Evolutionary conservation across 2,329 filamentous ascomycete species (phyloP), one percentile per base, ranked within the genome.

Genomic region (Fusarium verticillioides): DNA sequence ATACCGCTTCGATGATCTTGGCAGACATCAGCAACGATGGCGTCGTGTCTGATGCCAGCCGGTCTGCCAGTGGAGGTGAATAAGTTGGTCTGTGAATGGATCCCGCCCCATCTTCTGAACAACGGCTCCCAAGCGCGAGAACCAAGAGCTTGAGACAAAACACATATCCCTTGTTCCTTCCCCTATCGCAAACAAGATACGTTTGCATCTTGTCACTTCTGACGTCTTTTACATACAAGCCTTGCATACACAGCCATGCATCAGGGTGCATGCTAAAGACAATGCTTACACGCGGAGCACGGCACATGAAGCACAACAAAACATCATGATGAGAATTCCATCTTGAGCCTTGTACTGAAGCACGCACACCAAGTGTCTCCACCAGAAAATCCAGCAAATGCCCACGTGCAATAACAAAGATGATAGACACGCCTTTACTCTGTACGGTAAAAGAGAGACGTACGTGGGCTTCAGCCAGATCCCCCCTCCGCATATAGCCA

Each of bases 331-430:
- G 37, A 47, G 50, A 57, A 53, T 46, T 53, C 50, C 44, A 43
- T 53, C 34, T 63, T 63, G 61, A 32, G 60, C 39, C 34, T 40
- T 56, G 54, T 32, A 58, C n/a, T 43, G 23, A 67, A 63, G 43
- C 32, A 60, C 19, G 26, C 34, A n/a, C 50, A 54, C 19, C 36
- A 39, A 40, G 57, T 37, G 60, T 70, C 44, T 32, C 66, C 62
- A 65, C 61, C 61, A 73, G 59, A 63, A 57, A 65, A 66, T 63
- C 58, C 46, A 52, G 52, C 47, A 50, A 32, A 62, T 62, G 43
- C 30, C 72, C 65, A 74, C 69, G 63, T 73, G 69, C 66, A 60
- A 66, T 26, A 49, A 32, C 40, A 69, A 23, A 60, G 60, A 70
- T 69, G 52, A 66, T 40, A 53, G 54, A 57, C 61, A 40, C 32